Base-by-base conservation (phyloP, 192 early-diverging fungal species). In the Backusella tarrabulga region DNA sequence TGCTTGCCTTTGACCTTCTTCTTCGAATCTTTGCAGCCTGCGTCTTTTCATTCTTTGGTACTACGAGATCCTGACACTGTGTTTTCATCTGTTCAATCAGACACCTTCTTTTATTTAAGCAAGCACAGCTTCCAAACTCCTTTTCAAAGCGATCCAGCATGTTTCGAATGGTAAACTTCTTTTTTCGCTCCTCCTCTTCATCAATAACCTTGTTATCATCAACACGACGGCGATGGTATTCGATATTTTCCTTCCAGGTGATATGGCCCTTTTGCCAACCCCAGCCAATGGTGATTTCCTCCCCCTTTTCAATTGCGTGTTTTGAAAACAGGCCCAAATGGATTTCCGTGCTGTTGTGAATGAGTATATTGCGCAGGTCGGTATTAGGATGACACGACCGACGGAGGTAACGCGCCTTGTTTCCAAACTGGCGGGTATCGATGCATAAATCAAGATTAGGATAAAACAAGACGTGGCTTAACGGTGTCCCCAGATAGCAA, bases 201-300 rank as follows among this genome's bases (percentile, higher is more conserved):
- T 79, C 78, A 71, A 71, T 74, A 0, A 63, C 56, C 42, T 75
- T 29, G 71, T 81, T n/a, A 67, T 73, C 50, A 56, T 67, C 23
- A 0, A 60, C 38, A 36, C 36, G 71, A 44, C 81, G 79, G 71
- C 79, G 76, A 23, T 54, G 32, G 17, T 56, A 68, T 29, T 80
- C 56, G 56, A 63, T 23, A 29, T 63, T 78, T 4, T 83, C 66
- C 66, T 80, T 78, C 42, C 84, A 76, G 4, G 83, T 82, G 32
- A 75, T 60, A 74, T 88, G 87, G 8, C 85, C 85, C 14, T 68
- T 66, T 52, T 91, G 88, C 91, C 91, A 94, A n/a, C 88, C 80
- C 93, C 93, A 94, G 14, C 84, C 88, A 8, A 93, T 44, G 6
- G 92, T 93, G 67, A 94, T 86, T 76, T 94, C 92, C 56, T 91